Conservation (phyloP, 2,329 filamentous ascomycete species). For the Cladorrhinum sp. region DNA sequence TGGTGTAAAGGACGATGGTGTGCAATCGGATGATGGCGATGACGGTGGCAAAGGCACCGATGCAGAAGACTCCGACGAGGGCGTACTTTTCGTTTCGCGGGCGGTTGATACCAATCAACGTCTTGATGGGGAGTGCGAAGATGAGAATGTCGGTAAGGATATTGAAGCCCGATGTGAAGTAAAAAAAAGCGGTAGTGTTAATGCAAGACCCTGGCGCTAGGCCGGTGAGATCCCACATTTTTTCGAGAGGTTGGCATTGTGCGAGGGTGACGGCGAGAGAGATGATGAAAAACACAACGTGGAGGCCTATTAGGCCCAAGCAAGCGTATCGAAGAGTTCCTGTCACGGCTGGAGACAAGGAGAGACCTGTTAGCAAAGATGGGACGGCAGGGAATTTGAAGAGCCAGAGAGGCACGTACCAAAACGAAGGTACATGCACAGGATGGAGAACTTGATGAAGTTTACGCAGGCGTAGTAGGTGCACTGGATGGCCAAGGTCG, state of each 20-base stretch:
- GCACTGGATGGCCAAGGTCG: slow-evolving; percentile 37
- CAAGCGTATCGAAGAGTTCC: slow-evolving; percentile 32
- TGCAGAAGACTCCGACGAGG: slow-evolving; percentile 44
- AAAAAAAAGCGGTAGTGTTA: slow-evolving; percentile 41
- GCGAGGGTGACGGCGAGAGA: slow-evolving; percentile 39
- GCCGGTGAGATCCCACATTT: slow-evolving; percentile 39
- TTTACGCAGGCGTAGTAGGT: slow-evolving; percentile 41
- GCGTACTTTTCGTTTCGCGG: slow-evolving; percentile 48
- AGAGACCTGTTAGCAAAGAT: slow-evolving; percentile 6
- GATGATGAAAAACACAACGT: slow-evolving; percentile 39
- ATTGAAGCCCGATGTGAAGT: slow-evolving; percentile 43
- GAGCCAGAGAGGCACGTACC: slow-evolving; percentile 29
- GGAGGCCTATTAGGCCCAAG: slow-evolving; percentile 36
- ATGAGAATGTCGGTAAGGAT: slow-evolving; percentile 47
- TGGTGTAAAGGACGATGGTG: slow-evolving; percentile 38
- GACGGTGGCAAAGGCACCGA: slow-evolving; percentile 37
- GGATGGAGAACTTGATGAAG: slow-evolving; percentile 43
- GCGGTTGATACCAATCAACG: slow-evolving; percentile 45
- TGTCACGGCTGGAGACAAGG: too few species aligned
- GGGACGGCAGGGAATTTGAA: background rate
- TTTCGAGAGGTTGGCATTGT: slow-evolving; percentile 42
- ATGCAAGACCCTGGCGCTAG: slow-evolving; percentile 38
- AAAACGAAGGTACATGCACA: slow-evolving; percentile 46
- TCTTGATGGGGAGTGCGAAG: slow-evolving; percentile 42
- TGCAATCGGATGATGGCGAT: slow-evolving; percentile 40